Base-by-base conservation (phyloP, 768 basidiomycete genomes). In the Butyriboletus loyo region DNA sequence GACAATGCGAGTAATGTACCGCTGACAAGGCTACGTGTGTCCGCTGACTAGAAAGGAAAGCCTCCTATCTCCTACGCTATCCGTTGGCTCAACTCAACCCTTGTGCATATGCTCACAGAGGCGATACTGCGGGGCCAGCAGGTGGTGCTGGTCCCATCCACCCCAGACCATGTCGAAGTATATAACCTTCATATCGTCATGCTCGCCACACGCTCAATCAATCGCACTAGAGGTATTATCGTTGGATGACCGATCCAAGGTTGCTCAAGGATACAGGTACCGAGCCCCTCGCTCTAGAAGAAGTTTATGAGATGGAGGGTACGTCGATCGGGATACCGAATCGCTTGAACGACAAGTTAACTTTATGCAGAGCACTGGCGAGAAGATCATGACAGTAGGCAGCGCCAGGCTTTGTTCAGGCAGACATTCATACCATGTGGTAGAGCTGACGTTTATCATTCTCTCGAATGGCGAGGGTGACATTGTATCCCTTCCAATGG, bases 231-330 rank as follows among this genome's bases (percentile, higher is more conserved):
- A 87, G 72, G 62, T 98, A 97, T 63, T 83, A 95, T 65, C 75
- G 77, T 56, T 98, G 94, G 94, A 96, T 98, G 94, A 73, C 79
- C 27, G 78, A 81, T 65, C 80, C 82, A 31, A 83, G 83, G 56
- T 73, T 98, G 49, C 80, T 85, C 37, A 77, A 82, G 44, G 74
- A 87, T 17, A 97, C 92, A 0, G 92, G 92, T 5, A 92, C 89
- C 52, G 92, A 96, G 59, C 86, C 87, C 5, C 75, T 97, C 37
- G 81, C 79, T 8, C 71, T 92, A 7, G 84, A 87, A 54, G 82
- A 95, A 62, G 94, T 95, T 63, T 85, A 86, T 54, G 85, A 86
- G 22, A 96, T 96, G 93, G 93, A 96, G 67, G 75, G 93, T 92
- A 61, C 54, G 78, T 60, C 49, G 13, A 40, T 36, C 37, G n/a